Conservation (phyloP, 2,329 filamentous ascomycete genomes). For the Diaporthe caulivora region DNA sequence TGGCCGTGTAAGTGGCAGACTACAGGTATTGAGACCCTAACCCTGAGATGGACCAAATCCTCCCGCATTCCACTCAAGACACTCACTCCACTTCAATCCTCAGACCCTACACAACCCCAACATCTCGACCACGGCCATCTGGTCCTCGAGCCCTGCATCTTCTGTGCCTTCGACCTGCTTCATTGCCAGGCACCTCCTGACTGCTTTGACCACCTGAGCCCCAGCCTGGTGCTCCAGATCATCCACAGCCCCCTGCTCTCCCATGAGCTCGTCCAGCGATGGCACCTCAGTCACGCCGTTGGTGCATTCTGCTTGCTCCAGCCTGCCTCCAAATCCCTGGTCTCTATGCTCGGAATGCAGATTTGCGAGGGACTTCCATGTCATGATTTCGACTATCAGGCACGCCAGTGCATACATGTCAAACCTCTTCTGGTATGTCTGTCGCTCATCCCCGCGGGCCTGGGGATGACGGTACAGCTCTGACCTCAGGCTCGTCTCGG, state of each 20-base stretch:
- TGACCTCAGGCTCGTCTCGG: conserved; percentile 39
- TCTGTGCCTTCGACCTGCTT: not conserved
- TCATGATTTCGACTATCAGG: conserved; percentile 38
- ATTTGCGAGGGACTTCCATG: conserved; percentile 39
- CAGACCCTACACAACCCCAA: conserved; percentile 14
- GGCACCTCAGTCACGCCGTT: conserved; percentile 26
- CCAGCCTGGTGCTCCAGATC: conserved; percentile 17
- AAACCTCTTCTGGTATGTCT: conserved; percentile 43
- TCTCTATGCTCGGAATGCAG: conserved; percentile 33
- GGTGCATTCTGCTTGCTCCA: conserved; percentile 14
- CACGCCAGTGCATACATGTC: conserved; percentile 42
- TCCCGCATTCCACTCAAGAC: no score
- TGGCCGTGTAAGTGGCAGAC: not conserved
- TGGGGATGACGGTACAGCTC: conserved; percentile 43
- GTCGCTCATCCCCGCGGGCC: conserved; percentile 38
- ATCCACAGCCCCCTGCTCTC: conserved; percentile 11
- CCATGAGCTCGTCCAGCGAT: conserved; percentile 29
- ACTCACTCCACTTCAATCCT: no score
- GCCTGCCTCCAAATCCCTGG: conserved; percentile 13
- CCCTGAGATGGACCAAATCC: not conserved
- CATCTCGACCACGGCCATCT: conserved; percentile 17
- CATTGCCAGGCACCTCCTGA: conserved; percentile 18
- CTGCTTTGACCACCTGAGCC: not conserved
- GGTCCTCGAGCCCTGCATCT: conserved; percentile 23
- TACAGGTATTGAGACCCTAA: not conserved